Base-by-base conservation (phyloP, 2,329 filamentous ascomycete species). In the Penicillium hesseltinei region DNA sequence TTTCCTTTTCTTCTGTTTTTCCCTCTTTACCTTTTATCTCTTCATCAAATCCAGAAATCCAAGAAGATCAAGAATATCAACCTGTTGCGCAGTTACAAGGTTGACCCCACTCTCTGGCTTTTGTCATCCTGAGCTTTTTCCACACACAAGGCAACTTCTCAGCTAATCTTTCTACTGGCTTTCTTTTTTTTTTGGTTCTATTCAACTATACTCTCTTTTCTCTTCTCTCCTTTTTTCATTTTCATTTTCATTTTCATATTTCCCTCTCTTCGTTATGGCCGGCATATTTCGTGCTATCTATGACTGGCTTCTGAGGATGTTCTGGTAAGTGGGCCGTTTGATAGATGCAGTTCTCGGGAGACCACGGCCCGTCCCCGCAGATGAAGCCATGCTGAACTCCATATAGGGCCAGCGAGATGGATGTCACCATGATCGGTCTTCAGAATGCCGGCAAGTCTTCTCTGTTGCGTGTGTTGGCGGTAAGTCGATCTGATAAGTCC, bases 361-460 rank as follows among this genome's bases (percentile, higher is more conserved):
- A 64, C 62, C 60, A 53, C 71, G 73, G 69, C 63, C 71, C 72
- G 70, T 70, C 68, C 71, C 71, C 69, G 69, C 69, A 59, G 61
- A 67, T 58, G 59, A 59, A 51, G 56, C 55, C 39, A 25, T 56
- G 58, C 62, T 66, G 63, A 66, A 35, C 44, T 54, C 36, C 44
- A 63, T 72, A 63, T 69, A 97, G 93, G 94, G 92, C 93, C 67
- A 96, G 92, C 66, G 94, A 99, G 81, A 97, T 99, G 92, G 94
- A 99, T 79, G 93, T 99, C 74, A 97, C 94, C 67, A 96, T 99
- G 89, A 93, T 99, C 75, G 94, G 94, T 25, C 81, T 99, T 73
- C 94, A 99, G 75, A 97, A 97, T 80, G 94, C 94, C 58, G 94
- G 94, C 71, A 99, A 99, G 81, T 97, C 94, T 39, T 97, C 93